phyloP scores from a whole-genome alignment of 352 stramenopile species.

The Phytophthora nicotianae region DNA sequence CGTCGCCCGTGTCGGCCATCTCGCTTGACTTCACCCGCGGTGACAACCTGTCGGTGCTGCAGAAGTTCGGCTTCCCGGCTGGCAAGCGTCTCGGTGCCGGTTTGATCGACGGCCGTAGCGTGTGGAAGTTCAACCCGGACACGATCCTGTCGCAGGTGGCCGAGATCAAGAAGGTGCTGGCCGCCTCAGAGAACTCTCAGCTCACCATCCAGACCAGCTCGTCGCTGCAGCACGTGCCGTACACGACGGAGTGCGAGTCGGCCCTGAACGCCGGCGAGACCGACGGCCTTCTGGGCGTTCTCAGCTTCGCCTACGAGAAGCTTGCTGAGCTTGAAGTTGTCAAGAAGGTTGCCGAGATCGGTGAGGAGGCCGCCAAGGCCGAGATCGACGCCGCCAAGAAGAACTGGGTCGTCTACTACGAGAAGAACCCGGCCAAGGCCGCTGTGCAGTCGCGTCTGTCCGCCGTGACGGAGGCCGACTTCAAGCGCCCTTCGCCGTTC shows the following conservation, averaged over 20 bases:
- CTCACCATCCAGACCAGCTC: conserved; percentile 89
- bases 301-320: conserved; percentile 93
- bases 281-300: conserved; percentile 69
- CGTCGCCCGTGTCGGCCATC: conserved; percentile 75
- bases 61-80: conserved; percentile 87
- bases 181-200: conserved; percentile 42
- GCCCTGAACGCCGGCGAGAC: conserved; percentile 75
- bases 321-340: conserved; percentile 87
- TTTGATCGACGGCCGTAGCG: conserved; percentile 90
- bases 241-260: conserved; percentile 81
- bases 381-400: conserved; percentile 69
- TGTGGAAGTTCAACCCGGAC: conserved; percentile 90
- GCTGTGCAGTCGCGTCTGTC: conserved; percentile 63
- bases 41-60: conserved; percentile 80
- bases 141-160: conserved; percentile 55
- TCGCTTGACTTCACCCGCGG: conserved; percentile 93
- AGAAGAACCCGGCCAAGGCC: conserved; percentile 83
- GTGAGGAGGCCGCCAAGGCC: conserved; percentile 52
- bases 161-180: conserved; percentile 69
- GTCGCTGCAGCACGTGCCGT: conserved; percentile 91
- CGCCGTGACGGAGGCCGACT: conserved; percentile 72
- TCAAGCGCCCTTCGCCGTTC: conserved; percentile 85
- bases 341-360: conserved; percentile 70
- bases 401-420: conserved; percentile 73
- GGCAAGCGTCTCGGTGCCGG: conserved; percentile 89